Evolutionary conservation across 1,139 yeast genomes (phyloP).

Genomic region (Lodderomyces metapsilosis): DNA sequence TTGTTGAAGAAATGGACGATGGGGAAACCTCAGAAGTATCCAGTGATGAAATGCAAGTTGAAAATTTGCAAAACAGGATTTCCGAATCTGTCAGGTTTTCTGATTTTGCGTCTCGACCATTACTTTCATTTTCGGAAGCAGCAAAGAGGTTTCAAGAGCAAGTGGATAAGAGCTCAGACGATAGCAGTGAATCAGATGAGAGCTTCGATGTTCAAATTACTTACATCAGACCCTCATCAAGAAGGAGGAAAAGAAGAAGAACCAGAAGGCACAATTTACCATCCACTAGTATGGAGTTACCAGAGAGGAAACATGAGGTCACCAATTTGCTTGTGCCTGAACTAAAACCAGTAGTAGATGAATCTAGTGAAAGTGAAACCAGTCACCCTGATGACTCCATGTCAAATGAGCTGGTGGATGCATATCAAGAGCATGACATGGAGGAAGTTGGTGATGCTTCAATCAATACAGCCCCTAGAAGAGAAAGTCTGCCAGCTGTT

Average conservation of each 20-base stretch:
- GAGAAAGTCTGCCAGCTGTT: no score
- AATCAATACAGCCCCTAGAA: no score
- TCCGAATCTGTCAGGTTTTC: background rate
- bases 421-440: background rate
- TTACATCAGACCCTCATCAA: constrained; percentile 1
- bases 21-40: background rate
- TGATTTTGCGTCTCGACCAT: background rate
- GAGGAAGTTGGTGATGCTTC: no score
- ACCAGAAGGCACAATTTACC: background rate
- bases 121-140: background rate
- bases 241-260: constrained; percentile 3
- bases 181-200: background rate
- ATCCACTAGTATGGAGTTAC: background rate
- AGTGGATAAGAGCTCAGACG: background rate
- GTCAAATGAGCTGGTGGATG: background rate
- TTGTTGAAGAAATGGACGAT: constrained; percentile 2
- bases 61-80: background rate
- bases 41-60: background rate
- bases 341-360: no score
- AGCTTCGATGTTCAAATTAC: background rate
- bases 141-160: background rate
- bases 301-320: background rate
- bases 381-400: no score
- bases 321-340: background rate
- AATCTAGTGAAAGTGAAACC: no score